Evolutionary conservation across 2,329 filamentous ascomycete species (phyloP), one percentile per base, ranked within the genome.

Genomic region (Botrytis elliptica): DNA sequence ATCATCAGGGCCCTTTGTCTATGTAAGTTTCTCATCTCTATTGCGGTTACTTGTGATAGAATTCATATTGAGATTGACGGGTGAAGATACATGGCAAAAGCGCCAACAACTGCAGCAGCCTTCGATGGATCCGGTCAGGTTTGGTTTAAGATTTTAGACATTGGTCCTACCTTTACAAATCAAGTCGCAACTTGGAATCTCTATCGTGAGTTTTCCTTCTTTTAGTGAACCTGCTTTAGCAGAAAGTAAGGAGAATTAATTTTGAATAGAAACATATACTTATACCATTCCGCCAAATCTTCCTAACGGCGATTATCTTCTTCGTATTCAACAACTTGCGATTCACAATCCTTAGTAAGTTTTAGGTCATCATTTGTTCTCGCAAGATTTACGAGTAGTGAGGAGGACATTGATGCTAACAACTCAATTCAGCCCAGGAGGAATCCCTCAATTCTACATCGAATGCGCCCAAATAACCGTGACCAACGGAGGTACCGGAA

Each of bases 91-190:
- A 80, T 83, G 79, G 82, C 82, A n/a, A 82, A 83, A 74, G 81
- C 81, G 0, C 79, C 81, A n/a, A 74, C 73, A 70, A 77, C 80
- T 4, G 81, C 80, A 46, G 78, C 79, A 44, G 75, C 75, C n/a
- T 83, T 80, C 44, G 81, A 83, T 64, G 82, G 82, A 12, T 80
- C 79, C 10, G 82, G 82, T 14, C 67, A 77, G 33, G 81, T 82
- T 6, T 83, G 82, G 81, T 83, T 83, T 73, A 82, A 82, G 74
- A 82, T 83, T 59, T 78, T 79, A 59, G 79, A 83, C 66, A 77
- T 81, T 36, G 79, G 79, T 9, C 79, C 81, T 3, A 81, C 78
- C 2, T 81, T 81, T 49, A 69, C 76, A 8, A 70, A 67, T 36
- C 76, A 77, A 38, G 74, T 63, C 2, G 75, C 75, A 1, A 78